Percentiles rank a stretch among this genome's conserved stretches.
These are phyloP conservation scores for Macaranga tanarius DNA, from an alignment of 441 rosid genomes.

Conservation along the genomic window DNA sequence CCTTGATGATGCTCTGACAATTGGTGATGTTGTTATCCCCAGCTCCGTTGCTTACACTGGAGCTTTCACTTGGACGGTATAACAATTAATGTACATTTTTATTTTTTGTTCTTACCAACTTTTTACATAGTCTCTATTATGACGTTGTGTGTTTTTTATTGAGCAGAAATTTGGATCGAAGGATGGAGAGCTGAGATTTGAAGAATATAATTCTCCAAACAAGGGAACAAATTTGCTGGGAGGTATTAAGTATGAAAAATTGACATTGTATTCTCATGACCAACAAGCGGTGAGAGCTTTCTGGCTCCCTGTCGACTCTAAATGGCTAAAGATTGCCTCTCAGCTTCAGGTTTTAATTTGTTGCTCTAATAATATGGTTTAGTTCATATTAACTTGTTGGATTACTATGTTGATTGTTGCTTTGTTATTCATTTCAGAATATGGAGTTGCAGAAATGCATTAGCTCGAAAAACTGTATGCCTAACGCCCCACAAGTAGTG, in stretches of 20 bases:
- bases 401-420: no score
- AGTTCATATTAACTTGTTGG: no score
- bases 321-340: conserved; percentile 3
- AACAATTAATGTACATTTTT: not conserved
- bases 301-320: not conserved
- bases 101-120: not conserved
- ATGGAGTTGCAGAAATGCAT: not conserved
- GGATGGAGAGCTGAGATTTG: conserved; percentile 1
- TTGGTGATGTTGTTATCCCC: conserved; percentile 32
- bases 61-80: conserved; percentile 35
- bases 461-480: not conserved
- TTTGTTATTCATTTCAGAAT: not conserved
- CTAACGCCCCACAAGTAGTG: not conserved
- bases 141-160: not conserved
- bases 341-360: not conserved
- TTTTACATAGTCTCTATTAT: not conserved
- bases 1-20: conserved; percentile 15
- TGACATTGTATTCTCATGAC: not conserved
- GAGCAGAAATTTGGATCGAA: not conserved
- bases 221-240: conserved; percentile 5
- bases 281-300: not conserved
- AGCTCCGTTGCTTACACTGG: conserved; percentile 26
- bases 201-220: conserved; percentile 7
- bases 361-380: no score
- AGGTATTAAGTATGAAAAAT: not conserved